Conservation (phyloP, 495 filamentous ascomycete species). For the Tuber melanosporum region DNA sequence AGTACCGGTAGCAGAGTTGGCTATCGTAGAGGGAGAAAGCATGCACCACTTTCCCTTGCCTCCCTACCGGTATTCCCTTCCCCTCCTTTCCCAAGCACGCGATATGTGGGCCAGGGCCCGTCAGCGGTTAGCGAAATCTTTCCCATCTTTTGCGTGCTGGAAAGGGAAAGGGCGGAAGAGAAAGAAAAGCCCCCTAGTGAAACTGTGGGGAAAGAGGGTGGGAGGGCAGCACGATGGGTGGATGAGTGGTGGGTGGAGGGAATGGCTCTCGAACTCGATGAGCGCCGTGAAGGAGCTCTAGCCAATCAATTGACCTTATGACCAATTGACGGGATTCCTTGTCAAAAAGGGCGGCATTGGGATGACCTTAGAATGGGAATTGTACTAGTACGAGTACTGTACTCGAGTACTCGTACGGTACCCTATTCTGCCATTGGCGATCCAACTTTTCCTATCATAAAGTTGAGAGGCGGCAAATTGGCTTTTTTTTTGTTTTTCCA, state of each 20-base stretch:
- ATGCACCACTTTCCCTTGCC: no score
- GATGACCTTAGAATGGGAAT: not conserved
- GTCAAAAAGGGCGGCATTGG: not conserved
- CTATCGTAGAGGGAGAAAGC: no score
- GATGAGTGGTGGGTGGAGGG: not conserved
- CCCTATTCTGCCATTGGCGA: not conserved
- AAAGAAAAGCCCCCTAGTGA: slow-evolving; percentile 15
- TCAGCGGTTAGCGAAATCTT: slow-evolving; percentile 39
- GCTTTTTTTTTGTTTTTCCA: not conserved
- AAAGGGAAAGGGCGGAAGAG: slow-evolving; percentile 8
- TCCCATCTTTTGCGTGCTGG: slow-evolving; percentile 27
- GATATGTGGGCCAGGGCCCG: slow-evolving; percentile 38
- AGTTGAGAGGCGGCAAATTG: not conserved
- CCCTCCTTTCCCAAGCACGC: no score
- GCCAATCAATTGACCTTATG: not conserved
- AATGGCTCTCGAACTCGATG: not conserved
- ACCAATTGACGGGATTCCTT: not conserved
- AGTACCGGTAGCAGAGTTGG: no score
- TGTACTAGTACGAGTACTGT: no score
- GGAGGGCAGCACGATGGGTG: slow-evolving; percentile 4
- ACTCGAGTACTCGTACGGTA: no score
- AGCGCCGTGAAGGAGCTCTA: not conserved
- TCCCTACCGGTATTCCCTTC: no score
- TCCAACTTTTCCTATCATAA: not conserved
- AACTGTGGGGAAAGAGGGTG: slow-evolving; percentile 32